Evolutionary conservation across 1,284 basidiomycete species (phyloP).

Genomic region (Hypsizygus ulmarius): DNA sequence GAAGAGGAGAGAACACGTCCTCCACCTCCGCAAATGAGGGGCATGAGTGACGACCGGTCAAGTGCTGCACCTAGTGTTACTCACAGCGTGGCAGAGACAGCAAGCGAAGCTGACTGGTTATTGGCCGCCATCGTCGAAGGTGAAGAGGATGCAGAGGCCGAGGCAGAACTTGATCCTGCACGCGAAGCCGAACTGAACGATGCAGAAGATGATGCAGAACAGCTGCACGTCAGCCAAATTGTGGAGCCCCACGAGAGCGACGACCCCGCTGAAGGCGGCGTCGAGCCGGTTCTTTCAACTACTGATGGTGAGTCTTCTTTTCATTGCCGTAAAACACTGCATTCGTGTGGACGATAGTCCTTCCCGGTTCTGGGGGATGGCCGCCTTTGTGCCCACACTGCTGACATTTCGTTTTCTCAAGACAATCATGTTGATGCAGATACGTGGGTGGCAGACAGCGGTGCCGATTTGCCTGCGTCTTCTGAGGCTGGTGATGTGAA

Average conservation of each 20-base stretch:
- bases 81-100: conserved; percentile 66
- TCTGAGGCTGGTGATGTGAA: conserved; percentile 11
- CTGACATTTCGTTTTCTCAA: conserved; percentile 53
- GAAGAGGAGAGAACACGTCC: conserved; percentile 67
- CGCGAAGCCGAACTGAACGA: conserved; percentile 33
- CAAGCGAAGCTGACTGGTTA: conserved; percentile 77
- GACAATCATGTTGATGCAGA: conserved; percentile 49
- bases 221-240: conserved; percentile 45
- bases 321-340: conserved; percentile 33
- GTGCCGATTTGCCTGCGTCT: conserved; percentile 23
- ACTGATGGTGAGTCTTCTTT: conserved; percentile 42
- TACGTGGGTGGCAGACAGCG: conserved; percentile 30
- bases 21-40: conserved; percentile 56
- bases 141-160: conserved; percentile 43
- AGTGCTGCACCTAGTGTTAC: conserved; percentile 68
- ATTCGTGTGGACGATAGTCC: conserved; percentile 39
- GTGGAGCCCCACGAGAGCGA: conserved; percentile 39
- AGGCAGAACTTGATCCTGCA: conserved; percentile 38
- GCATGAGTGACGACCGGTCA: conserved; percentile 49
- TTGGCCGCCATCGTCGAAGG: conserved; percentile 80
- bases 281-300: conserved; percentile 22
- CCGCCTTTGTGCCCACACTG: conserved; percentile 44
- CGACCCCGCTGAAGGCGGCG: conserved; percentile 36
- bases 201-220: conserved; percentile 39
- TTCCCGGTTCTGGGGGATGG: conserved; percentile 23